These are phyloP conservation scores for Cordyceps cateniannulata DNA, from an alignment of 2,329 filamentous ascomycete species.

Conservation along the genomic window DNA sequence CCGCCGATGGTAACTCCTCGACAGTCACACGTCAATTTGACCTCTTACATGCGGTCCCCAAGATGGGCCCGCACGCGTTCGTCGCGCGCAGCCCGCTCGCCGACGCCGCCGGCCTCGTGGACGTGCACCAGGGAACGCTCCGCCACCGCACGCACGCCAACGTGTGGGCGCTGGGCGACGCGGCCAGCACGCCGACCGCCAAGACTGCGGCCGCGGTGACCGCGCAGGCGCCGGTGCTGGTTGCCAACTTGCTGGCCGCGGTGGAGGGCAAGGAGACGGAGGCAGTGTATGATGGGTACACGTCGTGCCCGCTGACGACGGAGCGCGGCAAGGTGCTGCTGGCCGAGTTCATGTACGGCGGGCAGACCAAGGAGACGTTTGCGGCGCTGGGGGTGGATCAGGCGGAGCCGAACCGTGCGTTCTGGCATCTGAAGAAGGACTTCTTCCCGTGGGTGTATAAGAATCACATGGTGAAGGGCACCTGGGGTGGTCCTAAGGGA, in stretches of 20 bases:
- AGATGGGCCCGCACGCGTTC: conserved; percentile 51
- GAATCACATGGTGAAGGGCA: conserved; percentile 53
- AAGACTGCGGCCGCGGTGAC: conserved; percentile 51
- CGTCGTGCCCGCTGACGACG: conserved; percentile 47
- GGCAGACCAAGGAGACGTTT: conserved; percentile 58
- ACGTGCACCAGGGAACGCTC: conserved; percentile 46
- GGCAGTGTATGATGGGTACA: conserved; percentile 46
- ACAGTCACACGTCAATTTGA: conserved; percentile 43
- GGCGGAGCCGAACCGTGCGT: conserved; percentile 45
- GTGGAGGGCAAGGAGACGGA: conserved; percentile 34
- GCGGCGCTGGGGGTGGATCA: conserved; percentile 51
- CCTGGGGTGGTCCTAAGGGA: conserved; percentile 55
- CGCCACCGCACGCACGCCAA: conserved; percentile 49
- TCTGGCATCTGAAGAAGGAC: conserved; percentile 59
- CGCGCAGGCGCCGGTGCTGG: conserved; percentile 43
- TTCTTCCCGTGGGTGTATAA: conserved; percentile 64
- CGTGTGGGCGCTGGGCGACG: conserved; percentile 54
- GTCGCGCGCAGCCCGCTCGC: conserved; percentile 47
- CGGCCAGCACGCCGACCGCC: conserved; percentile 51
- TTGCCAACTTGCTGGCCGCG: conserved; percentile 38
- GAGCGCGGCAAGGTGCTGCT: conserved; percentile 58
- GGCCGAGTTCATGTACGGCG: conserved; percentile 60
- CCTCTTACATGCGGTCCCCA: conserved; percentile 50
- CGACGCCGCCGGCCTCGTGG: conserved; percentile 50
- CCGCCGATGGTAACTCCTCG: conserved; percentile 26